These are phyloP conservation scores for Bruguiera hainesii DNA, from an alignment of 441 rosid species.

Conservation along the genomic window DNA sequence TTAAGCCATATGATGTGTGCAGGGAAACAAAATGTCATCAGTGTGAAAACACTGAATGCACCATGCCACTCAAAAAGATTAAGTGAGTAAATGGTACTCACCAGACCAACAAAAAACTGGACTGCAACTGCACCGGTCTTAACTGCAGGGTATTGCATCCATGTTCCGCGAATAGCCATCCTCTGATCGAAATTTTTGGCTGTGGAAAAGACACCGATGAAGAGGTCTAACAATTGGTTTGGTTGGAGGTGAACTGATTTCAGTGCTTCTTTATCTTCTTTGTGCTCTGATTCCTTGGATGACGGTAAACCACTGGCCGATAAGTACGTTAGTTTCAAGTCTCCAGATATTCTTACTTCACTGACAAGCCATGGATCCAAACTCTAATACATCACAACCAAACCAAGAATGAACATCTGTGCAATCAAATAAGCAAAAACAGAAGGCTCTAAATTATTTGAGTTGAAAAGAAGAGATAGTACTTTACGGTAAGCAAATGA, in stretches of 20 bases:
- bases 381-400: conserved; percentile 20
- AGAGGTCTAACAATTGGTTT: conserved; percentile 53
- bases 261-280: conserved; percentile 57
- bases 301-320: conserved; percentile 47
- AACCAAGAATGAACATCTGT: no score
- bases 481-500: conserved; percentile 26
- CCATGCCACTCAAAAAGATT: background rate
- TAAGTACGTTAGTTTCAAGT: conserved; percentile 31
- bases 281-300: conserved; percentile 39
- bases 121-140: conserved; percentile 75
- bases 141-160: conserved; percentile 93
- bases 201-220: conserved; percentile 88
- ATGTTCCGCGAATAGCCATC: conserved; percentile 95
- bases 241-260: conserved; percentile 58
- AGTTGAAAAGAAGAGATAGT: conserved; percentile 10
- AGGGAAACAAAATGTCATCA: no score
- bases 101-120: conserved; percentile 97
- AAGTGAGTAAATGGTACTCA: conserved; percentile 30
- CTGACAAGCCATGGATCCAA: conserved; percentile 48
- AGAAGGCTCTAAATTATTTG: conserved; percentile 2
- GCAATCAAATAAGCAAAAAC: background rate
- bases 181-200: conserved; percentile 92
- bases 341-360: conserved; percentile 38
- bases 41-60: background rate
- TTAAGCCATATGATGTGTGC: no score